These are phyloP conservation scores for Scutellaria baicalensis DNA, from an alignment of 257 asterid genomes.

Conservation along the genomic window DNA sequence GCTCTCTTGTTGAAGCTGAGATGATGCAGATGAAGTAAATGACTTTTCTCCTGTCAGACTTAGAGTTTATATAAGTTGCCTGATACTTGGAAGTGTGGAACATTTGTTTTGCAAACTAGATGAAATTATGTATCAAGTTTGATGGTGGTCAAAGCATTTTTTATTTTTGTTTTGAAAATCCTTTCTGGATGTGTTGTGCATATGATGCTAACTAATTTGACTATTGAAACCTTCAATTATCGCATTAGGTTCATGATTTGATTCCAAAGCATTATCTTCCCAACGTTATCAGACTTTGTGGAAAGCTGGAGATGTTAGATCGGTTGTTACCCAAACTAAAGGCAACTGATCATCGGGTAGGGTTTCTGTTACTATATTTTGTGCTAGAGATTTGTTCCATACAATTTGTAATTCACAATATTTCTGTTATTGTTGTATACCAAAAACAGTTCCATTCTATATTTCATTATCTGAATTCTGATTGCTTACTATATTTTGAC, in stretches of 20 bases:
- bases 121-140: neutral
- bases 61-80: neutral
- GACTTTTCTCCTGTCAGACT: neutral
- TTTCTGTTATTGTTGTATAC: conserved; percentile 6
- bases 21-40: neutral
- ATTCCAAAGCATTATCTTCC: conserved; percentile 95
- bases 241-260: conserved; percentile 70
- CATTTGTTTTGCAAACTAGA: neutral
- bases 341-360: conserved; percentile 99
- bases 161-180: neutral
- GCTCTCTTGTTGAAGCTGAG: conserved; percentile 7
- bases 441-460: neutral
- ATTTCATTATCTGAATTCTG: conserved; percentile 5
- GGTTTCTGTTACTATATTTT: conserved; percentile 7
- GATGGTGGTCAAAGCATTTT: neutral
- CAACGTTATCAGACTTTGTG: conserved; percentile 76
- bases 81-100: neutral
- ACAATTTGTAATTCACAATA: neutral
- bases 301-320: conserved; percentile 99
- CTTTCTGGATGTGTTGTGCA: neutral
- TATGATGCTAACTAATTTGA: neutral
- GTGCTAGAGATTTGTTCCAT: neutral
- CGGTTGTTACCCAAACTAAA: conserved; percentile 88
- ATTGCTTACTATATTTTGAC: neutral
- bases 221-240: neutral